These are phyloP conservation scores for Thymus quinquecostatus DNA, from an alignment of 257 asterid species.

Conservation along the genomic window DNA sequence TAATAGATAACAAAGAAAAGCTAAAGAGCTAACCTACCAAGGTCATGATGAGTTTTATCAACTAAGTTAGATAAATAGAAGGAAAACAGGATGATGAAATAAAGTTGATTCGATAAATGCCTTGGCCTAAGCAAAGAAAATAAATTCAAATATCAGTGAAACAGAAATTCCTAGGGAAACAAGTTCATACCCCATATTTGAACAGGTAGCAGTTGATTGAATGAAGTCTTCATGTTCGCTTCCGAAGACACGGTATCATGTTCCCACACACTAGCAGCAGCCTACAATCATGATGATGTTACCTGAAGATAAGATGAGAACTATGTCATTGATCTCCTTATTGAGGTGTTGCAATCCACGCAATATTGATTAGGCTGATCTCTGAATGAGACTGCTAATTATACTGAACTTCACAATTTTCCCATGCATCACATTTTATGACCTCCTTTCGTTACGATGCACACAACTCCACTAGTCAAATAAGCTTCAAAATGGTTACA, in stretches of 20 bases:
- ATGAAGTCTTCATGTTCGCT: background rate
- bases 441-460: background rate
- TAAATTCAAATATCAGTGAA: background rate
- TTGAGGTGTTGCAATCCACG: background rate
- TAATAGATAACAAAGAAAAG: background rate
- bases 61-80: conserved; percentile 1
- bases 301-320: background rate
- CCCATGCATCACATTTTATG: background rate
- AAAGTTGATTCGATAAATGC: background rate
- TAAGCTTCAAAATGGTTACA: background rate
- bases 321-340: background rate
- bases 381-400: background rate
- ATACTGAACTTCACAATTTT: background rate
- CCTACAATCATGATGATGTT: background rate
- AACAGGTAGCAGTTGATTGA: background rate
- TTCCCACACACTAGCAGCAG: background rate
- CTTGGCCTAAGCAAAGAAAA: background rate
- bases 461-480: conserved; percentile 10
- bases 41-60: background rate
- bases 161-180: background rate
- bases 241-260: background rate
- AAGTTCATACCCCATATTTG: conserved; percentile 16
- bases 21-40: background rate
- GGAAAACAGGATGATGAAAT: background rate
- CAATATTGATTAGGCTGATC: background rate